phyloP scores from a whole-genome alignment of 495 filamentous ascomycete species.

The Lasiosphaeria miniovina region DNA sequence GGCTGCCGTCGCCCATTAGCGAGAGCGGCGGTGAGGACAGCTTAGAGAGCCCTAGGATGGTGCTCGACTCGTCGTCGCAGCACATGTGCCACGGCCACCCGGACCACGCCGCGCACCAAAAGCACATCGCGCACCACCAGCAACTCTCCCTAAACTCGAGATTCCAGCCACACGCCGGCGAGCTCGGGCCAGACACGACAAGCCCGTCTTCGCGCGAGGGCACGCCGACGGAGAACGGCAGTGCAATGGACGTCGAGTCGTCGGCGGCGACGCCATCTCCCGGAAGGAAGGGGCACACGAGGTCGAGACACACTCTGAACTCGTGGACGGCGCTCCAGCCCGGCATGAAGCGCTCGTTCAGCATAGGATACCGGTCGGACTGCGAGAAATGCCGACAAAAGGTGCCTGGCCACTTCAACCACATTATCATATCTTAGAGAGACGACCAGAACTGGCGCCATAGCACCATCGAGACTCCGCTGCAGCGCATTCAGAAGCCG shows the following conservation, averaged over 20 bases:
- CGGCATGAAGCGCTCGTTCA: conserved; percentile 64
- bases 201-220: conserved; percentile 3
- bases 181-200: conserved; percentile 4
- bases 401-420: conserved; percentile 84
- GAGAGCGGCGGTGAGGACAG: conserved; percentile 57
- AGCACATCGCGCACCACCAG: conserved; percentile 25
- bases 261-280: conserved; percentile 34
- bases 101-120: conserved; percentile 36
- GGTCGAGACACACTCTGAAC: conserved; percentile 48
- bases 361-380: conserved; percentile 81
- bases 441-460: conserved; percentile 6
- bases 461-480: neutral
- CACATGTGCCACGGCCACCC: conserved; percentile 26
- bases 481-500: neutral
- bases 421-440: conserved; percentile 62
- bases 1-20: conserved; percentile 68
- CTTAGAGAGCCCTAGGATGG: conserved; percentile 35
- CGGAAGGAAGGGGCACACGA: conserved; percentile 37
- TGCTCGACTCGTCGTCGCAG: conserved; percentile 32
- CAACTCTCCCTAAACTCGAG: conserved; percentile 18
- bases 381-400: conserved; percentile 80
- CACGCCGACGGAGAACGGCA: conserved; percentile 4
- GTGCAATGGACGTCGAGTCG: conserved; percentile 30
- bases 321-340: conserved; percentile 47
- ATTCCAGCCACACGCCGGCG: conserved; percentile 15